Conservation (phyloP, 2,329 filamentous ascomycete species). For the Coleophoma cylindrospora region DNA sequence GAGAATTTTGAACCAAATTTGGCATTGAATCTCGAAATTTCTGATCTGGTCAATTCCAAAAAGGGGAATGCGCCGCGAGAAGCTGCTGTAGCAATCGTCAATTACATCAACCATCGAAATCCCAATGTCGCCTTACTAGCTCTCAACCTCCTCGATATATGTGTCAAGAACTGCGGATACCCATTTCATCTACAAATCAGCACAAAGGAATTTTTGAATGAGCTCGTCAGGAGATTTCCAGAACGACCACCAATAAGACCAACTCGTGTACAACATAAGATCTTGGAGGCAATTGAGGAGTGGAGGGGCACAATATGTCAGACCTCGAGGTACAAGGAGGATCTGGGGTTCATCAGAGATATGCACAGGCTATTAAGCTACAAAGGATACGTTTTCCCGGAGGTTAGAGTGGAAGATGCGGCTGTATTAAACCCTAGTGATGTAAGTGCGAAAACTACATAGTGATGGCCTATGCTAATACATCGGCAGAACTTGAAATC, state of each 20-base stretch:
- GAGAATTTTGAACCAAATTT: constrained; percentile 98
- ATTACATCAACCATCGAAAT: constrained; percentile 94
- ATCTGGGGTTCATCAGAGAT: constrained; percentile 91
- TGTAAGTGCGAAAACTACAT: constrained; percentile 47
- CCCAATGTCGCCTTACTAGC: constrained; percentile 90
- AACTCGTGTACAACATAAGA: constrained; percentile 83
- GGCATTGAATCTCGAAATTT: constrained; percentile 91
- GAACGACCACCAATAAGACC: constrained; percentile 85
- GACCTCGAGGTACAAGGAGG: constrained; percentile 95
- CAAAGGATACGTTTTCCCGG: constrained; percentile 95
- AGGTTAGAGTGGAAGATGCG: constrained; percentile 87
- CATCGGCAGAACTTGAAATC: constrained; percentile 77
- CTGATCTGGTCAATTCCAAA: constrained; percentile 94
- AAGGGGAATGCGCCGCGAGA: constrained; percentile 94
- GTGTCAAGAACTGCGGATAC: constrained; percentile 99
- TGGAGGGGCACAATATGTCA: constrained; percentile 98
- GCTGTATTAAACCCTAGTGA: constrained; percentile 96
- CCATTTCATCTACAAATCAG: constrained; percentile 98
- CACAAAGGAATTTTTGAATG: constrained; percentile 98
- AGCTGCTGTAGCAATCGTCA: constrained; percentile 87
- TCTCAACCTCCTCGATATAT: constrained; percentile 90
- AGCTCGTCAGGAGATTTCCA: constrained; percentile 92
- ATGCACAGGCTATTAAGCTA: constrained; percentile 96
- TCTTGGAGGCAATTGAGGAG: constrained; percentile 95
- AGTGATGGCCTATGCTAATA: constrained; percentile 21